These are phyloP conservation scores for Ceratocystis destructans DNA, from an alignment of 2,329 filamentous ascomycete species.

Conservation along the genomic window DNA sequence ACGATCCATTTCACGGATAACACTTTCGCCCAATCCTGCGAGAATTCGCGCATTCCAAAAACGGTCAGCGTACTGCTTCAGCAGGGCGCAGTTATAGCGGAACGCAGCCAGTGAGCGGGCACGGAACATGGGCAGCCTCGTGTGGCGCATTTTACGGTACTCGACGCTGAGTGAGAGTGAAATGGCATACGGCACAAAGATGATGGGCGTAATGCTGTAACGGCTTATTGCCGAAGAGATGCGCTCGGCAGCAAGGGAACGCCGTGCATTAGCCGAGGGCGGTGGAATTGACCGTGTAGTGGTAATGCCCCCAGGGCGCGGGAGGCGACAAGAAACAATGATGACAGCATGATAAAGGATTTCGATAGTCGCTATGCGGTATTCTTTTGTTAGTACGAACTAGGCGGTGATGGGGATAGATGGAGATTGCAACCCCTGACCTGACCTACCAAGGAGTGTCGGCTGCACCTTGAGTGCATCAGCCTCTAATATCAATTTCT, in stretches of 20 bases:
- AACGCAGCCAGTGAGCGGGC: conserved; percentile 42
- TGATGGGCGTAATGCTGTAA: conserved; percentile 40
- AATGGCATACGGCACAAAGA: conserved; percentile 48
- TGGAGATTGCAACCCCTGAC: not conserved
- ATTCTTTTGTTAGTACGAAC: conserved; percentile 21
- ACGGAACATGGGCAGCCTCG: conserved; percentile 44
- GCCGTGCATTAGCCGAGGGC: conserved; percentile 40
- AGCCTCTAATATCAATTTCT: conserved; percentile 43
- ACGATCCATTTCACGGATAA: conserved; percentile 43
- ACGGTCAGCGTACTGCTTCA: conserved; percentile 40
- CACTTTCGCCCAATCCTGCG: conserved; percentile 40
- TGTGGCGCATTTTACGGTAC: conserved; percentile 51
- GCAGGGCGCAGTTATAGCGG: conserved; percentile 38
- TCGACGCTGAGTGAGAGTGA: conserved; percentile 48
- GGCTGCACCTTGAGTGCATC: conserved; percentile 38
- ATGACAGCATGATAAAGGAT: conserved; percentile 51
- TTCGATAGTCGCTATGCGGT: conserved; percentile 40
- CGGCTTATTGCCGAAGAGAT: conserved; percentile 41
- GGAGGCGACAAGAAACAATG: conserved; percentile 46
- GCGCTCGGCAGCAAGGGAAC: conserved; percentile 43
- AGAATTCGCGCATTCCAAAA: conserved; percentile 45
- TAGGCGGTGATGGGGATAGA: not conserved
- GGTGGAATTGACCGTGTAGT: conserved; percentile 33
- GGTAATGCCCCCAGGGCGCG: conserved; percentile 29
- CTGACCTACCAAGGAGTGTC: conserved; percentile 34